Evolutionary conservation across 768 basidiomycete species (phyloP).

Genomic region (Nidula microcarpa): DNA sequence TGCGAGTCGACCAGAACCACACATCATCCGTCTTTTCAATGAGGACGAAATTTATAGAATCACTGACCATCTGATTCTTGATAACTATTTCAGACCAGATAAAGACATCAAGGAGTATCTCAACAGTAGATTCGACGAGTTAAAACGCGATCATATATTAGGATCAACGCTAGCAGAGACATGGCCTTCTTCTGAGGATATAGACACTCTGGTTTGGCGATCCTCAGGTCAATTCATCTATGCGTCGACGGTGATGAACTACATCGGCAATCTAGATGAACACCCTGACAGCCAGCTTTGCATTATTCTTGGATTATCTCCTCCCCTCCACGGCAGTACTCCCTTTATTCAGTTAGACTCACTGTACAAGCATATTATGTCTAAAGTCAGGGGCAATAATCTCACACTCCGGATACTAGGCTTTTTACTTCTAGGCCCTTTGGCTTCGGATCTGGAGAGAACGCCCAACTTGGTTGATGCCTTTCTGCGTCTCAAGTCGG

Average conservation of each 20-base stretch:
- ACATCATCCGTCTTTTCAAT: slow-evolving; percentile 10
- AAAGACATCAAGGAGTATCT: slow-evolving; percentile 14
- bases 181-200: slow-evolving; percentile 13
- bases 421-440: not conserved
- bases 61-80: slow-evolving; percentile 2
- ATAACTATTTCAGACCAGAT: slow-evolving; percentile 5
- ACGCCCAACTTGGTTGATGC: not conserved
- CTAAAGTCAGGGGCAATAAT: not conserved
- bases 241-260: slow-evolving; percentile 14
- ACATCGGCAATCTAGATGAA: slow-evolving; percentile 8
- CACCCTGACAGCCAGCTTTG: not conserved
- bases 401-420: not conserved
- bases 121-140: slow-evolving; percentile 3
- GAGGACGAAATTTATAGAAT: not conserved
- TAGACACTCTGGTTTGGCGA: slow-evolving; percentile 10
- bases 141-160: not conserved
- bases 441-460: not conserved
- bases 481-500: not conserved
- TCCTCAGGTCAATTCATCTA: slow-evolving; percentile 22
- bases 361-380: not conserved
- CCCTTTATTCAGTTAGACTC: not conserved
- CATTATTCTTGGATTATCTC: not conserved
- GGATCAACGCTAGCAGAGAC: not conserved
- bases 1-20: slow-evolving; percentile 20
- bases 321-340: not conserved